Conservation (phyloP, 805 yeast genomes). For the Yarrowia yakushimensis region DNA sequence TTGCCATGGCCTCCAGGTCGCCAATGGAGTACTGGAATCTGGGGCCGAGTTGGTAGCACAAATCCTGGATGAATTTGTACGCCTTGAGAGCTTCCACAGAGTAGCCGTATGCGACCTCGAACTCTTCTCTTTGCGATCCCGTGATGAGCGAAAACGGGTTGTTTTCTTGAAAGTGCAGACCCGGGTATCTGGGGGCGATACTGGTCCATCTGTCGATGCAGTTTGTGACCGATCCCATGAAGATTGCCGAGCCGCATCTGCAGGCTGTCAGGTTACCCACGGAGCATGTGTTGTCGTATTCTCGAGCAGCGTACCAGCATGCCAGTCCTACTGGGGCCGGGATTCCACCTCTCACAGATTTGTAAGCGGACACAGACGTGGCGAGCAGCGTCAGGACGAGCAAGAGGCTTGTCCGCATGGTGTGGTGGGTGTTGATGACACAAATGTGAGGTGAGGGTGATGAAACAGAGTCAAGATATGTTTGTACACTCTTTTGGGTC, state of each 20-base stretch:
- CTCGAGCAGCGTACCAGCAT: conserved; percentile 20
- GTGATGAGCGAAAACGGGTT: conserved; percentile 16
- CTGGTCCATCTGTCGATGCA: conserved; percentile 15
- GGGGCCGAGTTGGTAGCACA: conserved; percentile 4
- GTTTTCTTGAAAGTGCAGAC: conserved; percentile 7
- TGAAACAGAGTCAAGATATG: too few species aligned
- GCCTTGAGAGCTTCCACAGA: conserved; percentile 10
- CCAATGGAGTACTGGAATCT: conserved; percentile 4
- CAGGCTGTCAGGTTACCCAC: conserved; percentile 8
- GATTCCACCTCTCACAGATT: conserved; percentile 14
- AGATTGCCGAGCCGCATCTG: conserved; percentile 4
- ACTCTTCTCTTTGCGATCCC: background rate
- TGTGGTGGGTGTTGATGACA: too few species aligned
- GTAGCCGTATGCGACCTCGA: background rate
- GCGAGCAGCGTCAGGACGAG: background rate
- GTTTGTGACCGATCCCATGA: conserved; percentile 11
- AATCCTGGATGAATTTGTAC: conserved; percentile 13
- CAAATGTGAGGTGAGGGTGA: too few species aligned
- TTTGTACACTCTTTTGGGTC: too few species aligned
- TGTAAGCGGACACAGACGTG: conserved; percentile 7
- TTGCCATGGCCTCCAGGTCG: background rate
- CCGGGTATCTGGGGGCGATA: background rate
- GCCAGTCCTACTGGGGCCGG: conserved; percentile 6
- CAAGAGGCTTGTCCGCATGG: background rate
- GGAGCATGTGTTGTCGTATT: conserved; percentile 16